Evolutionary conservation across 2,329 filamentous ascomycete genomes (phyloP).

Genomic region (Phialophora tarda): DNA sequence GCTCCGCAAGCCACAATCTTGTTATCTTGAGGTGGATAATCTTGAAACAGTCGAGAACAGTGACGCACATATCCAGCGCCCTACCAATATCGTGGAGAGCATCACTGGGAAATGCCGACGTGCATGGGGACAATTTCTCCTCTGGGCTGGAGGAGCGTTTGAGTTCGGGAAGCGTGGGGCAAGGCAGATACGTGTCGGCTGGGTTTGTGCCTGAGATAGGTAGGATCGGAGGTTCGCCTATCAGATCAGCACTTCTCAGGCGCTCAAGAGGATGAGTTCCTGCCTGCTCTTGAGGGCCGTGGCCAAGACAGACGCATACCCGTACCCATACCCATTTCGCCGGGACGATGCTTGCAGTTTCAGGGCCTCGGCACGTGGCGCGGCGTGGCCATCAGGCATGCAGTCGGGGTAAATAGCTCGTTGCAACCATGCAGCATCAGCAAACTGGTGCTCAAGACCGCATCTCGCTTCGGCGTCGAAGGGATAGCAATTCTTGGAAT

Average conservation of each 20-base stretch:
- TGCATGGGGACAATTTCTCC: conserved; percentile 11
- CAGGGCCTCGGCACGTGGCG: conserved; percentile 20
- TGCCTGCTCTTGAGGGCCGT: background rate
- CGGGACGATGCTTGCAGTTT: conserved; percentile 1
- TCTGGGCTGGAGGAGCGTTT: conserved; percentile 3
- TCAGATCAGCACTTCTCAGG: conserved; percentile 7
- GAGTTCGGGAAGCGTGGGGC: conserved; percentile 12
- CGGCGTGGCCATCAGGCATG: conserved; percentile 14
- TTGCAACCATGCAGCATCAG: conserved; percentile 11
- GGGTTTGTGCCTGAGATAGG: conserved; percentile 8
- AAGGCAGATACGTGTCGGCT: conserved; percentile 3
- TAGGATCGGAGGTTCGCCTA: conserved; percentile 11
- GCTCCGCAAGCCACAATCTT: conserved; percentile 21
- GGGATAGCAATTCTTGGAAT: background rate
- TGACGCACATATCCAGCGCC: conserved; percentile 15
- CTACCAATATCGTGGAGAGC: background rate
- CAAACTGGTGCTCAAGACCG: background rate
- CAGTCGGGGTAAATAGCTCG: background rate
- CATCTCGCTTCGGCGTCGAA: conserved; percentile 5
- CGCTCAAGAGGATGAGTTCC: background rate
- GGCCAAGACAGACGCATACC: background rate
- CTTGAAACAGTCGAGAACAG: conserved; percentile 7
- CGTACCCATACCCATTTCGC: background rate
- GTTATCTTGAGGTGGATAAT: conserved; percentile 11
- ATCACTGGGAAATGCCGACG: conserved; percentile 1